phyloP scores from a whole-genome alignment of 1,284 basidiomycete species.

The Anthracocystis panici-leucophaei region DNA sequence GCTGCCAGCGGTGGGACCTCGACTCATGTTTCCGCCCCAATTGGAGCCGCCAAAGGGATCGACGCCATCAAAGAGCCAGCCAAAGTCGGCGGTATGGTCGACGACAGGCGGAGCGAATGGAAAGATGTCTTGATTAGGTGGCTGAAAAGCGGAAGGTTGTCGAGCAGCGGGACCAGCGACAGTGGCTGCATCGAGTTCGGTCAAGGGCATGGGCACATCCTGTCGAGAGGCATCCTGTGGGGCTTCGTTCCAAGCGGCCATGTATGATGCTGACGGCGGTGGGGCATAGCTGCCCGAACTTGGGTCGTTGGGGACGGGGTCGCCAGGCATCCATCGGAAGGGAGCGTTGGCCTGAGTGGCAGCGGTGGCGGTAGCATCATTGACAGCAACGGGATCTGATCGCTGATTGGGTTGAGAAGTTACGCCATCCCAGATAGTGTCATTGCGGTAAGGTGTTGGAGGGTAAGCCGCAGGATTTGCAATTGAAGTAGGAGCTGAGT shows the following conservation, averaged over 20 bases:
- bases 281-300: conserved; percentile 43
- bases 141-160: conserved; percentile 22
- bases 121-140: conserved; percentile 50
- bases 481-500: background rate
- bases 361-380: conserved; percentile 1
- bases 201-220: conserved; percentile 21
- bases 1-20: conserved; percentile 25
- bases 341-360: conserved; percentile 4
- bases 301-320: conserved; percentile 11
- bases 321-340: conserved; percentile 38
- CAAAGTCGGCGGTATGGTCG: conserved; percentile 56
- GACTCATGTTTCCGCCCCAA: conserved; percentile 29
- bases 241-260: conserved; percentile 34
- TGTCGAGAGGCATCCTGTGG: conserved; percentile 12
- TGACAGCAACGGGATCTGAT: background rate
- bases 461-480: conserved; percentile 10
- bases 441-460: conserved; percentile 21
- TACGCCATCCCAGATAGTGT: conserved; percentile 17
- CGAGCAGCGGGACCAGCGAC: conserved; percentile 3
- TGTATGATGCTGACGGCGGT: conserved; percentile 38
- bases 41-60: conserved; percentile 51
- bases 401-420: conserved; percentile 11
- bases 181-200: conserved; percentile 27
- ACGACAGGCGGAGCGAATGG: conserved; percentile 47
- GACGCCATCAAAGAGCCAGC: conserved; percentile 58